phyloP scores from a whole-genome alignment of 73 alveolate species.

The Paramecium sonneborni region DNA sequence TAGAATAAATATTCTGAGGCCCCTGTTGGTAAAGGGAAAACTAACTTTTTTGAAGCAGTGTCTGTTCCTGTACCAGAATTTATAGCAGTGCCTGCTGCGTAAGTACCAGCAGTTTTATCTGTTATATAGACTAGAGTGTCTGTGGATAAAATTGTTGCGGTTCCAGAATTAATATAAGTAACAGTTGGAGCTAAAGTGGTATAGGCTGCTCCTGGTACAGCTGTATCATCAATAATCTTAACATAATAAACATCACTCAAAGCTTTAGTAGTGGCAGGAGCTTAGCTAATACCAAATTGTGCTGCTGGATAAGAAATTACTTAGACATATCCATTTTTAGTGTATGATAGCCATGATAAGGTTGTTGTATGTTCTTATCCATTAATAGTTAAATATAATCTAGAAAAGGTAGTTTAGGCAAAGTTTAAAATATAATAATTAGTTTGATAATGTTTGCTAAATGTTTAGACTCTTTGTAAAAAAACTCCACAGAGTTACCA shows the following conservation, averaged over 20 bases:
- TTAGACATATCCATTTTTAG: slow-evolving; percentile 26
- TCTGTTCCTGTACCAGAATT: not conserved
- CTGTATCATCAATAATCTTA: not conserved
- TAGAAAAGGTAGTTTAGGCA: slow-evolving; percentile 44
- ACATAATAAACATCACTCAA: not conserved
- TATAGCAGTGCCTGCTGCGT: not conserved
- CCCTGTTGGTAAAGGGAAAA: not conserved
- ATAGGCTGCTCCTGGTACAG: not conserved
- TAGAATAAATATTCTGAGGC: not conserved
- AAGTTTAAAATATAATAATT: slow-evolving; percentile 5
- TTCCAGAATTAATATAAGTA: not conserved
- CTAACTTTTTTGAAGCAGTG: not conserved
- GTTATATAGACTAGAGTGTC: not conserved
- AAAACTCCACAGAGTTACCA: not conserved
- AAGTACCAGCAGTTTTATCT: not conserved
- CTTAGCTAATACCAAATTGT: not conserved
- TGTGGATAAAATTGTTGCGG: not conserved
- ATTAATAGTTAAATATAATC: slow-evolving; percentile 24
- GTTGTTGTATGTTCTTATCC: not conserved
- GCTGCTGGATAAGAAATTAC: not conserved
- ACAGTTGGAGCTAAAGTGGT: not conserved
- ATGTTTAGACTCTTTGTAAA: not conserved
- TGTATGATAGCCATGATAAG: not conserved
- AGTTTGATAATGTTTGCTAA: not conserved
- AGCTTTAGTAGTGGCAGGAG: not conserved